Conservation (phyloP, 2,329 filamentous ascomycete species). For the Lachnellula cervina region DNA sequence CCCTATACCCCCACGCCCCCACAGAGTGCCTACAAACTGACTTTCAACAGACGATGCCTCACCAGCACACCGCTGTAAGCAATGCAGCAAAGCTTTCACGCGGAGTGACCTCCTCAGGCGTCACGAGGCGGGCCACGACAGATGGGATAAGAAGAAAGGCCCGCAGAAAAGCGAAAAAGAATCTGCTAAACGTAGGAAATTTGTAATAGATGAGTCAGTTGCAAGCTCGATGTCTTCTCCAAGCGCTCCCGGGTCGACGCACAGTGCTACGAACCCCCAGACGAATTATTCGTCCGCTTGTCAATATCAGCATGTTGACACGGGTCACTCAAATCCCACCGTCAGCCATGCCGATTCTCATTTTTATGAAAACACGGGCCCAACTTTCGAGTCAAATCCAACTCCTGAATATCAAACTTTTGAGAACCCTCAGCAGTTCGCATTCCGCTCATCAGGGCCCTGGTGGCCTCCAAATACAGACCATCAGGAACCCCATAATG, state of each 20-base stretch:
- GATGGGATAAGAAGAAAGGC: constrained; percentile 18
- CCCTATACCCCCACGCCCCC: background rate
- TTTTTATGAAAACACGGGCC: background rate
- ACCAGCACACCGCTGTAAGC: constrained; percentile 18
- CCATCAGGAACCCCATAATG: background rate
- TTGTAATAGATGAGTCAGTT: background rate
- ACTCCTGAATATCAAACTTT: background rate
- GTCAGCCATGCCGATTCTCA: background rate
- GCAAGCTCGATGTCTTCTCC: background rate
- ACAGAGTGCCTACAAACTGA: background rate
- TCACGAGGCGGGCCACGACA: constrained; percentile 22
- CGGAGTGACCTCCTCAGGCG: constrained; percentile 24
- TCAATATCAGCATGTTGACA: background rate
- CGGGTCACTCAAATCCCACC: background rate
- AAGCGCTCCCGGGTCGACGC: background rate
- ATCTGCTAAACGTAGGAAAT: constrained; percentile 13
- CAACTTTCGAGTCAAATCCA: background rate
- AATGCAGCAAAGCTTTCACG: constrained; percentile 24
- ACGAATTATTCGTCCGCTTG: background rate
- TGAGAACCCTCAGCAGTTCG: background rate
- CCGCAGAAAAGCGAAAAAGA: background rate
- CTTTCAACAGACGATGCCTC: constrained; percentile 14
- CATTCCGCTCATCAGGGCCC: background rate
- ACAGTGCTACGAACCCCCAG: background rate
- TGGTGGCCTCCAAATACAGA: background rate